phyloP scores from a whole-genome alignment of 2,329 filamentous ascomycete genomes.

The Tolypocladium capitatum region DNA sequence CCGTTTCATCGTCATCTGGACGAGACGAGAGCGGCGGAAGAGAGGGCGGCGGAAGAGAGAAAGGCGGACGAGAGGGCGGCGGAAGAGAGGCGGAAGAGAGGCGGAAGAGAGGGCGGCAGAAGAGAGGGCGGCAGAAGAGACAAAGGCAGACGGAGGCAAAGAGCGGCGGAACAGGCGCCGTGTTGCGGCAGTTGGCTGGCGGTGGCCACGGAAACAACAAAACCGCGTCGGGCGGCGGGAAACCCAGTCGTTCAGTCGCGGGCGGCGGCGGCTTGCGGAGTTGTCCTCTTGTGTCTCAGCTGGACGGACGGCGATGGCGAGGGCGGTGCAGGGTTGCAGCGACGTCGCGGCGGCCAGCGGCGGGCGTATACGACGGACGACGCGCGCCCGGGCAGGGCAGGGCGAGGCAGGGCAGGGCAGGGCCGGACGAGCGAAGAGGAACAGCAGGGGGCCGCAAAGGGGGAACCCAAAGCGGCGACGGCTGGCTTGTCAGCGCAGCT shows the following conservation, averaged over 20 bases:
- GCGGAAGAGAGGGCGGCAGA: no score
- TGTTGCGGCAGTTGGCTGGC: not conserved
- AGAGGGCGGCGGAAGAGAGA: not conserved
- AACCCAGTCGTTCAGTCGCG: not conserved
- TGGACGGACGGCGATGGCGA: not conserved
- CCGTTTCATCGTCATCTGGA: conserved; percentile 7
- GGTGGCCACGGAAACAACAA: not conserved
- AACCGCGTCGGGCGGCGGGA: not conserved
- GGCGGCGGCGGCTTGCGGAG: not conserved
- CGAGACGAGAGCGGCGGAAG: not conserved
- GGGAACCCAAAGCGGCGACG: not conserved
- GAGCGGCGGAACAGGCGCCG: no score
- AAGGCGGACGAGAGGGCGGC: no score
- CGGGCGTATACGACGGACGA: not conserved
- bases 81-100: no score
- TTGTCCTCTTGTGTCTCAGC: not conserved
- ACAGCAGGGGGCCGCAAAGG: not conserved
- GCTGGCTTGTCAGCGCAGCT: no score
- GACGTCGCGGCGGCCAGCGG: not conserved
- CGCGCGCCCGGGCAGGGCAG: not conserved
- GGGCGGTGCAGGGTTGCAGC: not conserved
- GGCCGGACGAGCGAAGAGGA: not conserved
- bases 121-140: not conserved
- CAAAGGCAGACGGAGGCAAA: no score
- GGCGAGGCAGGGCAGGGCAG: no score